Conservation (phyloP, 345 rosid species). For the Physaria fendleri region DNA sequence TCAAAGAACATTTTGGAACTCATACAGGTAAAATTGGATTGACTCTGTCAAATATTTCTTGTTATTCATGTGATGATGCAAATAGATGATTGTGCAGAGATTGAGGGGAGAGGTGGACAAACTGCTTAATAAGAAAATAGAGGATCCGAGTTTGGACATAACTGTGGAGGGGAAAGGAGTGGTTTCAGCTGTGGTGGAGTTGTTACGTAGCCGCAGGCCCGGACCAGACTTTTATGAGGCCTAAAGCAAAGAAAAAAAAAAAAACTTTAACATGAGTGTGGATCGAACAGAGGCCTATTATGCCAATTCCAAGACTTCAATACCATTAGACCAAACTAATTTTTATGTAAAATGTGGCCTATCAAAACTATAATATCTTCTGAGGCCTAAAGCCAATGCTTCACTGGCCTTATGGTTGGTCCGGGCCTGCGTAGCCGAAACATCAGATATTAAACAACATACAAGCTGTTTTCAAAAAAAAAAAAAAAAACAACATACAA, state of each 20-base stretch:
- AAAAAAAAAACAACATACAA: neutral
- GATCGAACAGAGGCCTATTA: too few relatives aligned
- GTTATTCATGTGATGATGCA: neutral
- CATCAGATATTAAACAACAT: constrained; percentile 12
- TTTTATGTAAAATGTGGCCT: too few relatives aligned
- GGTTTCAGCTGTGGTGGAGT: constrained; percentile 78
- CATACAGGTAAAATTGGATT: constrained; percentile 46
- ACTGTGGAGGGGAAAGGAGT: constrained; percentile 77
- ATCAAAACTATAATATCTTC: too few relatives aligned
- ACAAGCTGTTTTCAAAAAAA: too few relatives aligned
- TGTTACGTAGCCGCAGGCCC: constrained; percentile 66
- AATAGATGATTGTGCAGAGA: constrained; percentile 41
- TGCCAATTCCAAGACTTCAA: too few relatives aligned
- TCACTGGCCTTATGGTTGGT: too few relatives aligned
- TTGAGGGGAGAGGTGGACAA: constrained; percentile 74
- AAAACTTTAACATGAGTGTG: too few relatives aligned
- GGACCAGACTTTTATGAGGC: too few relatives aligned
- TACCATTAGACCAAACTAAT: too few relatives aligned
- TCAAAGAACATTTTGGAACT: constrained; percentile 70
- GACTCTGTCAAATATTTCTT: neutral
- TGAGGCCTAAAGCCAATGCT: too few relatives aligned
- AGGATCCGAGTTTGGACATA: constrained; percentile 77
- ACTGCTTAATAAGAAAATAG: constrained; percentile 72
- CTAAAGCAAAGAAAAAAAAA: too few relatives aligned
- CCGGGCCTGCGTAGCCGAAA: constrained; percentile 59